These are phyloP conservation scores for Anaeramoeba flamelloides DNA, from an alignment of 78 protist species.

Conservation along the genomic window DNA sequence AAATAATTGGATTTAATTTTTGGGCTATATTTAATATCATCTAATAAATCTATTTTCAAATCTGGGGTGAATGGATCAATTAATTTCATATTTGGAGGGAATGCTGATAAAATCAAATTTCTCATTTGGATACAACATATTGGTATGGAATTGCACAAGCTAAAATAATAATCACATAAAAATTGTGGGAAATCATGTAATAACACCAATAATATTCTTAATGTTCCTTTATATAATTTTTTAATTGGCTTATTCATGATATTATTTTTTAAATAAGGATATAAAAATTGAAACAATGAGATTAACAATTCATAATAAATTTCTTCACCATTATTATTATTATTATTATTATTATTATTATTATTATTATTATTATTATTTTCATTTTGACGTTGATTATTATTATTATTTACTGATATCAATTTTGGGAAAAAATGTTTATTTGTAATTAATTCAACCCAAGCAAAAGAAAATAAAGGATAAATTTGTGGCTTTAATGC, in stretches of 20 bases:
- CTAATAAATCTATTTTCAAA: conserved; percentile 68
- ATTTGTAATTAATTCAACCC: conserved; percentile 84
- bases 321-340: no score
- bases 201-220: conserved; percentile 57
- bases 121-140: conserved; percentile 77
- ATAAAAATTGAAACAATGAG: no score
- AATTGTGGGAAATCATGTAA: conserved; percentile 97
- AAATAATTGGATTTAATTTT: conserved; percentile 30
- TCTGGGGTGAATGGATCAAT: conserved; percentile 92
- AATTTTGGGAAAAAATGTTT: conserved; percentile 71
- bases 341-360: no score
- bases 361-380: no score
- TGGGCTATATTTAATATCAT: conserved; percentile 73
- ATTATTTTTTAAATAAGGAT: no score
- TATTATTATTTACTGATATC: no score
- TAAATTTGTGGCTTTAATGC: conserved; percentile 51
- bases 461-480: conserved; percentile 86
- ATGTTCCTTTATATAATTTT: conserved; percentile 58
- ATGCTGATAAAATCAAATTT: conserved; percentile 79
- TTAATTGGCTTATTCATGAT: conserved; percentile 54
- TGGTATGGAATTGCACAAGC: conserved; percentile 83
- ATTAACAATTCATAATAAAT: no score
- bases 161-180: conserved; percentile 75
- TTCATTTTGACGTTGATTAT: no score
- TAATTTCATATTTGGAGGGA: conserved; percentile 72